Conservation (phyloP, 108 stramenopile species). For the Nitzschia sp. region DNA sequence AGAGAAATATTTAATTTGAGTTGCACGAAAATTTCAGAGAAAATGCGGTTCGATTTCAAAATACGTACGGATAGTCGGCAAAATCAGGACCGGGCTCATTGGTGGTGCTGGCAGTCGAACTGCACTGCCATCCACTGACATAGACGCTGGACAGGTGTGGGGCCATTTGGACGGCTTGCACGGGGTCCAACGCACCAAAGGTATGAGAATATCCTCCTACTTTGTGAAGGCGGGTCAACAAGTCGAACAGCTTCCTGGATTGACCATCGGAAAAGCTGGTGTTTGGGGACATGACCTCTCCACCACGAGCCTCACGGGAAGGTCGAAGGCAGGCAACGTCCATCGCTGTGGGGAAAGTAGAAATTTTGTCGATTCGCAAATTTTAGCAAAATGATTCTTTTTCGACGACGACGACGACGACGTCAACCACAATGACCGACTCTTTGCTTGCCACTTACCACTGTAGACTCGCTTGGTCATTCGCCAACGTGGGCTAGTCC, state of each 20-base stretch:
- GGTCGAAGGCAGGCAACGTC: conserved; percentile 86
- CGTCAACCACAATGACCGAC: too few species aligned
- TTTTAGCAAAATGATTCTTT: too few species aligned
- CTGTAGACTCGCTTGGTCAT: conserved; percentile 70
- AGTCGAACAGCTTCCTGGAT: conserved; percentile 67
- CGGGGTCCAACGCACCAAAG: conserved; percentile 96
- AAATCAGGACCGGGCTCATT: conserved; percentile 98
- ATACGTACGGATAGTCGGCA: conserved; percentile 19
- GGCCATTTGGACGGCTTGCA: conserved; percentile 95
- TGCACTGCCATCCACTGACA: conserved; percentile 95
- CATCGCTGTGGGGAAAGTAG: conserved; percentile 58
- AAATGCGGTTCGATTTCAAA: background rate
- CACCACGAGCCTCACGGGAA: conserved; percentile 54
- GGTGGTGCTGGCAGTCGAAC: conserved; percentile 86
- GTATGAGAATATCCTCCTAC: conserved; percentile 90
- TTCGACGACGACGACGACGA: too few species aligned
- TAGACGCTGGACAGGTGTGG: conserved; percentile 90
- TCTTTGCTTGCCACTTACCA: conserved; percentile 41
- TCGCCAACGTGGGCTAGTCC: conserved; percentile 64
- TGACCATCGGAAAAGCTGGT: conserved; percentile 58
- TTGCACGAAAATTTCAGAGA: conserved; percentile 12
- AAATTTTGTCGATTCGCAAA: background rate
- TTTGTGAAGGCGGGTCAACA: conserved; percentile 63
- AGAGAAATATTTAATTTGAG: too few species aligned
- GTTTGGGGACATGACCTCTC: conserved; percentile 47